Conservation (phyloP, 1,284 basidiomycete species). For the Vanrija sp. region DNA sequence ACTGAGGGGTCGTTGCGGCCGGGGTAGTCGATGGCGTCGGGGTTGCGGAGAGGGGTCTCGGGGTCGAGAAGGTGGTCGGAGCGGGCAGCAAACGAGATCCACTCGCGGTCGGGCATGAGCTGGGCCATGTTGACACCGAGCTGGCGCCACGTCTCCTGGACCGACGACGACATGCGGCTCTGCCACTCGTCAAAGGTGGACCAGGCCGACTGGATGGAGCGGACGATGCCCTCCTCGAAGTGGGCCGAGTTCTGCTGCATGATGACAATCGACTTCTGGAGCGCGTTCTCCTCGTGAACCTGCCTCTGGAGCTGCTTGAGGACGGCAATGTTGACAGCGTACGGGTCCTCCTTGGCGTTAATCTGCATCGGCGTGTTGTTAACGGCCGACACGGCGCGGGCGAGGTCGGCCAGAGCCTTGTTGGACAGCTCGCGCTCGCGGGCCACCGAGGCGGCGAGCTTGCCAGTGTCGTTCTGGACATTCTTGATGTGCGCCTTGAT, state of each 20-base stretch:
- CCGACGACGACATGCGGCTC: conserved; percentile 71
- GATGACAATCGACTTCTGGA: conserved; percentile 98
- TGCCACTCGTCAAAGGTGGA: conserved; percentile 97
- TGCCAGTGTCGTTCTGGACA: conserved; percentile 96
- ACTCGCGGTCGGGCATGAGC: conserved; percentile 88
- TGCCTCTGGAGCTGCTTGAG: conserved; percentile 84
- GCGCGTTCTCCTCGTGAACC: conserved; percentile 94
- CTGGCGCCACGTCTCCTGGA: conserved; percentile 74
- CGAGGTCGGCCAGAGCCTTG: conserved; percentile 81
- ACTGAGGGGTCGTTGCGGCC: conserved; percentile 90
- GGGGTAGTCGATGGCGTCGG: conserved; percentile 78
- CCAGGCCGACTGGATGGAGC: conserved; percentile 94
- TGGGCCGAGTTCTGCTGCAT: conserved; percentile 98
- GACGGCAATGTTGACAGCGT: conserved; percentile 71
- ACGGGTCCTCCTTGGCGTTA: conserved; percentile 80
- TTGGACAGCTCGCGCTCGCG: conserved; percentile 89
- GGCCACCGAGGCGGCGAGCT: conserved; percentile 88
- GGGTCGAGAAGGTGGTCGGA: conserved; percentile 96
- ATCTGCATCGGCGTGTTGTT: conserved; percentile 94
- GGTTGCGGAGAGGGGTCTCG: conserved; percentile 84
- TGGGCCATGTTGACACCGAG: conserved; percentile 76
- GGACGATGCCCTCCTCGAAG: conserved; percentile 95
- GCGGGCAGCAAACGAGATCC: conserved; percentile 92
- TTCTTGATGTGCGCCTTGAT: conserved; percentile 98
- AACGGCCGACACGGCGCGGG: conserved; percentile 79